Evolutionary conservation across 257 asterid genomes (phyloP).

Genomic region (Ajuga chamaepitys): DNA sequence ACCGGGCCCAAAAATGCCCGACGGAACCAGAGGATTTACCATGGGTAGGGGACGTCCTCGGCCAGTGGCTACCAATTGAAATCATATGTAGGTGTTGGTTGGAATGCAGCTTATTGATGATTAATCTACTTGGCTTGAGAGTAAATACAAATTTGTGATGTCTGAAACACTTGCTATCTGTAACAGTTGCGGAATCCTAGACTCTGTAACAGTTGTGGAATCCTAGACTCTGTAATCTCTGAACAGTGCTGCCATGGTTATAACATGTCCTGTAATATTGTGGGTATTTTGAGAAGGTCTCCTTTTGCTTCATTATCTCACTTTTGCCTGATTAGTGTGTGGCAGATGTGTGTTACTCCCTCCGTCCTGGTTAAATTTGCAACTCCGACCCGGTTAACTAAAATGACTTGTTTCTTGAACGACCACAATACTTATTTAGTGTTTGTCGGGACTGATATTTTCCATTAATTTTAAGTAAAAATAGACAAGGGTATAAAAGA

Average conservation of each 20-base stretch:
- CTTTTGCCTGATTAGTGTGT: not conserved
- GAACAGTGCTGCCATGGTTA: not conserved
- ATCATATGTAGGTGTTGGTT: not conserved
- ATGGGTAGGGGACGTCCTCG: constrained; percentile 84
- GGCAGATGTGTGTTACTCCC: too few relatives aligned
- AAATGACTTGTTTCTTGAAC: too few relatives aligned
- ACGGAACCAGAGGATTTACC: constrained; percentile 86
- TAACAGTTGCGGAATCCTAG: not conserved
- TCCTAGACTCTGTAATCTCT: not conserved
- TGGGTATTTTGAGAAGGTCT: not conserved
- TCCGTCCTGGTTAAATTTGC: too few relatives aligned
- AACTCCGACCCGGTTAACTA: too few relatives aligned
- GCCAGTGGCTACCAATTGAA: constrained; percentile 36
- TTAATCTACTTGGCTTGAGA: constrained; percentile 8
- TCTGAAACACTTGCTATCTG: not conserved
- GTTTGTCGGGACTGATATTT: too few relatives aligned
- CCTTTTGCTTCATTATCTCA: not conserved
- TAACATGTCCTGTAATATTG: not conserved
- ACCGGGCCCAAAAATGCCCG: constrained; percentile 99
- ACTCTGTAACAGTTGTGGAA: not conserved
- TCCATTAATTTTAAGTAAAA: too few relatives aligned
- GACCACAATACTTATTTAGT: too few relatives aligned
- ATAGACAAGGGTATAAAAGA: too few relatives aligned
- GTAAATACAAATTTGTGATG: constrained; percentile 14
- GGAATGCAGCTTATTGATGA: constrained; percentile 19